Base-by-base conservation (phyloP, 2,329 filamentous ascomycete genomes). In the Aureobasidium sp. region DNA sequence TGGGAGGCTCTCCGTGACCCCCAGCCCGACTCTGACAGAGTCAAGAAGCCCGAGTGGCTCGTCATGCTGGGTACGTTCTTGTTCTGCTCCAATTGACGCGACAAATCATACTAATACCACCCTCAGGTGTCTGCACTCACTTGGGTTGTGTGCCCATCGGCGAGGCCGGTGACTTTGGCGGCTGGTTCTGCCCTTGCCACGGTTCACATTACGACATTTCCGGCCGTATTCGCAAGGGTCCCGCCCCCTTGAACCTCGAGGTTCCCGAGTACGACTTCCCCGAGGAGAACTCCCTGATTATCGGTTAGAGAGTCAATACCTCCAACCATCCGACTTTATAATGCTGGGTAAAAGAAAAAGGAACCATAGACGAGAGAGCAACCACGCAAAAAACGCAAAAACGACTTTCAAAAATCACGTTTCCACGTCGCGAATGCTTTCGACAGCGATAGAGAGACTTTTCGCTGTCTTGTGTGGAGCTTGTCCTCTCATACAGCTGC, bases 151-250 rank as follows among this genome's bases (percentile, higher is more conserved):
- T 99, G 69, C 94, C 94, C 74, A 99, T 99, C 72, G 94, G 95
- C 73, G 94, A 99, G 82, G 90, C 94, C 66, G 94, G 94, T 76
- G 95, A 99, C 79, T 99, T 82, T 73, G 94, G 94, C 75, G 94
- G 94, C 74, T 99, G 94, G 94, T 99, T 99, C 88, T 99, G 94
- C 83, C 94, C 94, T 67, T 99, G 94, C 89, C 94, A 99, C 85
- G 94, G 94, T 78, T 96, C 92, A 69, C 94, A 99, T 84, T 99
- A 99, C 85, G 94, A 99, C 77, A 97, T 99, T 77, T 97, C 92
- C 66, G 94, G 94, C 76, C 91, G 94, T 79, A 90, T 96, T 84
- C 87, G 94, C 82, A 96, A 90, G 84, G 94, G 94, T 67, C 94
- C 94, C 65, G 94, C 94, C 64, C 94, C 94, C 67, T 85, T 99